A percentile compares a stretch with the other conserved stretches of the same genome.
These are phyloP conservation scores for Geranium incanum DNA, from an alignment of 441 rosid genomes.

Conservation along the genomic window DNA sequence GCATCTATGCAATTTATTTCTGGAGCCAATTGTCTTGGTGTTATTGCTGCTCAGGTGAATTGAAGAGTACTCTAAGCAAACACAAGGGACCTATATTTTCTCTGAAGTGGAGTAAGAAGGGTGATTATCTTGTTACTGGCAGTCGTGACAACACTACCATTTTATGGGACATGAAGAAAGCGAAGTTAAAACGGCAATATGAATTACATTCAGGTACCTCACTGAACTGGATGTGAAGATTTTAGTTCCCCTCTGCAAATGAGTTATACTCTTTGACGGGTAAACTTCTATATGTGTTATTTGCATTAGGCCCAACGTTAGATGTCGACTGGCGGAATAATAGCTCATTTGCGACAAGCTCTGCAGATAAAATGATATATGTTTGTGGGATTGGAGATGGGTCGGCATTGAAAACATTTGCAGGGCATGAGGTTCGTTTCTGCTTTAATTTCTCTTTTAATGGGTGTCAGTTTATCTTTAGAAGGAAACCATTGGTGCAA, in stretches of 20 bases:
- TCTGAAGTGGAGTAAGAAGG: slow-evolving; percentile 96
- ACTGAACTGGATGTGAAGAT: slow-evolving; percentile 11
- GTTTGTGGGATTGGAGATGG: slow-evolving; percentile 89
- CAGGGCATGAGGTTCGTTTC: slow-evolving; percentile 79
- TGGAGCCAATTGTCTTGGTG: slow-evolving; percentile 1
- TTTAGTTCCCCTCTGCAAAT: not conserved
- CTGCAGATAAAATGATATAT: slow-evolving; percentile 86
- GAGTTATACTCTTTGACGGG: not conserved
- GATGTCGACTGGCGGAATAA: slow-evolving; percentile 99
- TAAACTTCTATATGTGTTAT: slow-evolving; percentile 13
- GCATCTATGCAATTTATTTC: slow-evolving; percentile 12
- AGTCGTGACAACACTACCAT: slow-evolving; percentile 92
- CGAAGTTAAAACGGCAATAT: slow-evolving; percentile 90
- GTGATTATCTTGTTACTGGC: slow-evolving; percentile 96
- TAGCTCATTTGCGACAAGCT: slow-evolving; percentile 90
- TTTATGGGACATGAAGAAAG: slow-evolving; percentile 95
- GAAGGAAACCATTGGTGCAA: not conserved
- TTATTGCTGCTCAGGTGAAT: slow-evolving; percentile 50
- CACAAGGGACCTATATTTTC: slow-evolving; percentile 96
- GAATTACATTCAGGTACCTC: slow-evolving; percentile 77
- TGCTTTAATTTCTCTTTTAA: slow-evolving; percentile 15
- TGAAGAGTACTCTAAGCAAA: slow-evolving; percentile 72
- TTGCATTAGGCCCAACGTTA: slow-evolving; percentile 78
- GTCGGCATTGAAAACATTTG: slow-evolving; percentile 64
- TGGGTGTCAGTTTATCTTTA: slow-evolving; percentile 12